Evolutionary conservation across 805 yeast genomes (phyloP).

Genomic region (Yamadazyma nakazawae): DNA sequence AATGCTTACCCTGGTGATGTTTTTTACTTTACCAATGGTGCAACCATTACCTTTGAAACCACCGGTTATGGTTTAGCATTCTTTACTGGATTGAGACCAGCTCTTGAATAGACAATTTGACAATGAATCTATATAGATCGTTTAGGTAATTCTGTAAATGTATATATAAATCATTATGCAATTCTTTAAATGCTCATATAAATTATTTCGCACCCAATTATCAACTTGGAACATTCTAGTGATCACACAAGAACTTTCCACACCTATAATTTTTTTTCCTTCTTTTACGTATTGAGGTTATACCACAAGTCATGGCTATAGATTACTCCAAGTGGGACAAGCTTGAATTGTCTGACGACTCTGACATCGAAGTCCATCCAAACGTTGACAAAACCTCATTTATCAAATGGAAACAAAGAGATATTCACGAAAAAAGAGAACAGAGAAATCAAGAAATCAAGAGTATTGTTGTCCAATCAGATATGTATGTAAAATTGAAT

Average conservation of each 20-base stretch:
- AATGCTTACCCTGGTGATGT: conserved; percentile 63
- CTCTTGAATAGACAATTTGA: neutral
- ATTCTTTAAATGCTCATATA: neutral
- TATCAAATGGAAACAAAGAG: conserved; percentile 94
- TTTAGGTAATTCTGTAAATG: neutral
- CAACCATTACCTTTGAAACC: conserved; percentile 57
- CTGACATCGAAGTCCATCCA: conserved; percentile 96
- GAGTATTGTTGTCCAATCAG: conserved; percentile 69
- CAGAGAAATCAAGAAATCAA: conserved; percentile 77
- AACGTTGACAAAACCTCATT: conserved; percentile 93
- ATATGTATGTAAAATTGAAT: conserved; percentile 76
- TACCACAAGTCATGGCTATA: conserved; percentile 54
- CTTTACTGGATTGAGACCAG: conserved; percentile 59
- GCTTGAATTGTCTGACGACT: conserved; percentile 92
- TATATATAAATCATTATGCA: neutral
- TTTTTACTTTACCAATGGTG: conserved; percentile 64
- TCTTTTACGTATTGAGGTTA: neutral
- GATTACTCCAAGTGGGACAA: conserved; percentile 99
- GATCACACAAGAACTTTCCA: neutral
- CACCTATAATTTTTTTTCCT: neutral
- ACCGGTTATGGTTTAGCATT: conserved; percentile 64
- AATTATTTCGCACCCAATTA: neutral
- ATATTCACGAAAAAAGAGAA: conserved; percentile 88
- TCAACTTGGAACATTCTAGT: neutral
- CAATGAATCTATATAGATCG: neutral